Evolutionary conservation across 352 stramenopile genomes (phyloP), one percentile per base, ranked within the genome.

Genomic region (Hyaloperonospora arabidopsidis): DNA sequence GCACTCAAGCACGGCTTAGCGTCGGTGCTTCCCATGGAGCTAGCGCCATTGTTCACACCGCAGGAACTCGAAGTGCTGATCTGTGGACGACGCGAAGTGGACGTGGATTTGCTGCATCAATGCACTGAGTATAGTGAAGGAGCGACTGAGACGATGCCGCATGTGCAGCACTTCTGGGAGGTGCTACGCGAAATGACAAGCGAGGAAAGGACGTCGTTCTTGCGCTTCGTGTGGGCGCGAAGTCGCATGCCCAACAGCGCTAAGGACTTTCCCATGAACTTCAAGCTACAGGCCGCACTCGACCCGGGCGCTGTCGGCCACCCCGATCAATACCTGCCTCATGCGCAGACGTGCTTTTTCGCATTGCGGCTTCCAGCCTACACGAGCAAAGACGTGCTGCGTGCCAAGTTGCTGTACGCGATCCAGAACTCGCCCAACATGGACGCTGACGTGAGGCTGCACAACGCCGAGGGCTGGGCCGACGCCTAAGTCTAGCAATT

Each of bases 281-380:
- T 97, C 59, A 96, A 96, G 63, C 72, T 97, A 46, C 84, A 95
- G 67, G 72, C 84, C 15, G 81, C 84, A 5, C 82, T 93, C 57
- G 84, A 93, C 57, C 77, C 81, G 2, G 82, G 84, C n/a, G 70
- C 80, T 23, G 72, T 77, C 32, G 67, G 70, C 15, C 67, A 91
- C 10, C 83, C 86, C 1, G 87, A 97, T 57, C 70, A 87, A 52
- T 97, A 98, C 58, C 68, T 99, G 36, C 96, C 96, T 38, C 96
- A 98, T 63, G 96, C 96, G n/a, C 97, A 98, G 59, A 99, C 97
- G 8, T 99, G 97, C 66, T 99, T 99, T 78, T 99, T 99, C 67
- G 95, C 90, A 14, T 70, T 99, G 47, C 90, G 88, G 0, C 70
- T 99, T 22, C 97, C 97, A 18, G 69, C 84, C 47, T 99, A 99